phyloP scores from a whole-genome alignment of 169 alveolate species.

The Toxoplasma gondii region DNA sequence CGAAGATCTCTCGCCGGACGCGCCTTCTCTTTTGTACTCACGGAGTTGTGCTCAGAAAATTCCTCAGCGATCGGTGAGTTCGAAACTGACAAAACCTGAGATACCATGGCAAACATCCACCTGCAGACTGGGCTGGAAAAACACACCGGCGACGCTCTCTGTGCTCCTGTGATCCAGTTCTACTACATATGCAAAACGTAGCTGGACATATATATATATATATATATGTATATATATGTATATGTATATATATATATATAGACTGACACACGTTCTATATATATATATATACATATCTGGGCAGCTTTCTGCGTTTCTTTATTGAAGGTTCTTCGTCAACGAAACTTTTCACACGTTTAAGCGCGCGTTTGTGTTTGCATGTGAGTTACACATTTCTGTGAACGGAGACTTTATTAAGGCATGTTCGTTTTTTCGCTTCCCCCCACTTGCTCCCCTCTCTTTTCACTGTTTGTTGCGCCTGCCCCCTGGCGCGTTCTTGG shows the following conservation, averaged over 20 bases:
- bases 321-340: no score
- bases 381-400: constrained; percentile 76
- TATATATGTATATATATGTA: background rate
- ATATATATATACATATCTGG: background rate
- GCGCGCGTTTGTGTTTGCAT: background rate
- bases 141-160: no score
- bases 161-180: background rate
- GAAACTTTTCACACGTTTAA: background rate
- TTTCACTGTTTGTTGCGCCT: no score
- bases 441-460: no score
- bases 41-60: constrained; percentile 85
- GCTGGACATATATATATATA: background rate
- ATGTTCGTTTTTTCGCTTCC: no score
- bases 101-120: background rate
- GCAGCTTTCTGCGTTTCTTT: background rate
- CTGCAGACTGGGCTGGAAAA: background rate
- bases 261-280: constrained; percentile 73
- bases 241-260: background rate
- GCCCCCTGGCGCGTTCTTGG: no score
- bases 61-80: constrained; percentile 67
- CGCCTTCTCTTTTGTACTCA: constrained; percentile 98
- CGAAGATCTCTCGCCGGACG: constrained; percentile 91
- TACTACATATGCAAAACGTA: background rate
- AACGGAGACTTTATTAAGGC: constrained; percentile 78
- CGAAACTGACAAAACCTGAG: background rate